A percentile compares a stretch with the other conserved stretches of the same genome.
Evolutionary conservation across 2,329 filamentous ascomycete species (phyloP).

Genomic region (Thermothelomyces thermophilus): DNA sequence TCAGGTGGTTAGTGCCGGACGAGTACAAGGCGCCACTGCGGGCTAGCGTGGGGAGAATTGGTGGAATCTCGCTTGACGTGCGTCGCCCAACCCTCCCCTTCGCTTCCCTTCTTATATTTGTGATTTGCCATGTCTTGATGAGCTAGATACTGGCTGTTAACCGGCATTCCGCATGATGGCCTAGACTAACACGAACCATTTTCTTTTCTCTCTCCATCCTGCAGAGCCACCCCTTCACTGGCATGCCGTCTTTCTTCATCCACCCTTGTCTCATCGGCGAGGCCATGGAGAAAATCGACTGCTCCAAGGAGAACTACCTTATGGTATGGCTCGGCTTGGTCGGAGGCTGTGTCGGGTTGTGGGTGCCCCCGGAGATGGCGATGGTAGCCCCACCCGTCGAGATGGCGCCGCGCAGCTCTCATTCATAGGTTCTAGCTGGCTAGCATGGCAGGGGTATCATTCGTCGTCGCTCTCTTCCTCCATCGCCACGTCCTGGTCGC

Average conservation of each 20-base stretch:
- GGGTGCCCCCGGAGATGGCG: conserved; percentile 65
- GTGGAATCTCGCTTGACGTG: conserved; percentile 71
- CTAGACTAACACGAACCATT: conserved; percentile 38
- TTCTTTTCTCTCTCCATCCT: conserved; percentile 26
- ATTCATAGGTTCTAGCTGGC: conserved; percentile 4
- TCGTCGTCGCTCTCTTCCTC: conserved; percentile 70
- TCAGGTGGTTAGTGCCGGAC: conserved; percentile 62
- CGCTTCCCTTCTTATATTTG: conserved; percentile 12
- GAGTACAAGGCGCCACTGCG: conserved; percentile 57
- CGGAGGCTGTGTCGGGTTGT: conserved; percentile 71
- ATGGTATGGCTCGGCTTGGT: conserved; percentile 85
- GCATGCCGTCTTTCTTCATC: conserved; percentile 76
- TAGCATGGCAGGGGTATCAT: conserved; percentile 27
- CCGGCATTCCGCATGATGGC: conserved; percentile 25
- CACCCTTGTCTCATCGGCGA: conserved; percentile 88
- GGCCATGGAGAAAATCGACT: conserved; percentile 63
- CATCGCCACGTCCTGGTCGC: conserved; percentile 55
- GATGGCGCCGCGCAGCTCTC: no score
- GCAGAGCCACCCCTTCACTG: conserved; percentile 77
- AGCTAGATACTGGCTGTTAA: conserved; percentile 23
- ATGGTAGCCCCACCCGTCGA: conserved; percentile 27
- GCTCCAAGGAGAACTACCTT: conserved; percentile 63
- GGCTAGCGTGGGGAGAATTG: conserved; percentile 52
- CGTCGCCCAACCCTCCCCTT: conserved; percentile 31
- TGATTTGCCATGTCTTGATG: conserved; percentile 17